These are phyloP conservation scores for Euryodendron excelsum DNA, from an alignment of 148 eudicot genomes.

Conservation along the genomic window DNA sequence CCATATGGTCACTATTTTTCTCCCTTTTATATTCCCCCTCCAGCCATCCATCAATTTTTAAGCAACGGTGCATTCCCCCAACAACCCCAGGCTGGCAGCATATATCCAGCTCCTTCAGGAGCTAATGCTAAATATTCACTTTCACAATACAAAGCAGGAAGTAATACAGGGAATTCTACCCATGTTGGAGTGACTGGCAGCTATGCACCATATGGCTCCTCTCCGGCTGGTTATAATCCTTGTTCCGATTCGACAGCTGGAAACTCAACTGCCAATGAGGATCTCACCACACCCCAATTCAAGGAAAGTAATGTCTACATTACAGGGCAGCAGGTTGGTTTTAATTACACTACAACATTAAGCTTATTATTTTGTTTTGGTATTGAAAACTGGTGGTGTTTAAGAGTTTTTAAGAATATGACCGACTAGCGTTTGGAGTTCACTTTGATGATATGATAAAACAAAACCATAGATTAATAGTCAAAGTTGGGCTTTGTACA, in stretches of 20 bases:
- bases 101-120: conserved; percentile 60
- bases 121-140: conserved; percentile 58
- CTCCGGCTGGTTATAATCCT: conserved; percentile 52
- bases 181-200: conserved; percentile 52
- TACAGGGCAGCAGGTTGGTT: conserved; percentile 80
- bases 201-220: conserved; percentile 67
- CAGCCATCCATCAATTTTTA: conserved; percentile 69
- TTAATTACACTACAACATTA: background rate
- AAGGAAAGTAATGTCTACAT: conserved; percentile 69
- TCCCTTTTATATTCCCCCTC: conserved; percentile 66
- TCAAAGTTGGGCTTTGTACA: background rate
- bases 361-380: background rate
- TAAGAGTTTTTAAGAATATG: background rate
- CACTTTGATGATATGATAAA: background rate
- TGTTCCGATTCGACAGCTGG: conserved; percentile 48
- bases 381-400: background rate
- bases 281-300: conserved; percentile 58
- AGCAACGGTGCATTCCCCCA: conserved; percentile 64
- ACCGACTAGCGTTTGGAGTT: background rate
- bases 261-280: conserved; percentile 63
- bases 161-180: conserved; percentile 49
- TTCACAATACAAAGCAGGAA: conserved; percentile 71
- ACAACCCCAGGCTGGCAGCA: conserved; percentile 64
- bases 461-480: background rate
- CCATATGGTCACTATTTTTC: conserved; percentile 74